Evolutionary conservation across 23 red algal genomes (phyloP).

Genomic region (Gracilaria vermiculophylla): DNA sequence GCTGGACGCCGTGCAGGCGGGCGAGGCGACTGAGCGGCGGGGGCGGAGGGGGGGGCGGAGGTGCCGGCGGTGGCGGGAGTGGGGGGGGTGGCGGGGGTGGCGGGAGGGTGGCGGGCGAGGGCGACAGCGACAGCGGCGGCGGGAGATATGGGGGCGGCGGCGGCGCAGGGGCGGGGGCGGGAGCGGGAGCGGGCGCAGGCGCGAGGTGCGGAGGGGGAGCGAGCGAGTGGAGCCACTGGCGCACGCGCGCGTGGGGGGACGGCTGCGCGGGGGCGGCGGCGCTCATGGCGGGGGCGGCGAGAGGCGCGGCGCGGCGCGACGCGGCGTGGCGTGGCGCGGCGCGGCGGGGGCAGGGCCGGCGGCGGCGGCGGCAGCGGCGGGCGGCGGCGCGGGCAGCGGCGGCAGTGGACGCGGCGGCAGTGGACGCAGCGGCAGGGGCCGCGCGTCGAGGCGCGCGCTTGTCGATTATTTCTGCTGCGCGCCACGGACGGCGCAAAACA

Average conservation of each 20-base stretch:
- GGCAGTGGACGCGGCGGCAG: background rate
- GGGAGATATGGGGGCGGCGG: background rate
- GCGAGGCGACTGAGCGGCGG: background rate
- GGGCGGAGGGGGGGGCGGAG: background rate
- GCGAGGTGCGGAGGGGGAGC: background rate
- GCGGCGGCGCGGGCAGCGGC: background rate
- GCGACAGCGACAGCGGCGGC: background rate
- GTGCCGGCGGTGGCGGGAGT: constrained; percentile 8
- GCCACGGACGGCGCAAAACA: background rate
- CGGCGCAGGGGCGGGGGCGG: background rate
- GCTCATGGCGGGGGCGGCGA: background rate
- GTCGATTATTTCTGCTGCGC: no score
- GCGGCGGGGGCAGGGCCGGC: background rate
- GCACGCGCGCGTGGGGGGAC: background rate
- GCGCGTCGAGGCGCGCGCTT: background rate
- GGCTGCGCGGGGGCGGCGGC: background rate
- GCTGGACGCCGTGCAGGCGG: no score
- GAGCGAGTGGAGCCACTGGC: constrained; percentile 3
- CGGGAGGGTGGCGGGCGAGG: background rate
- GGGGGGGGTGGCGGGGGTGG: constrained; percentile 18
- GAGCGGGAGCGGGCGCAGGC: background rate
- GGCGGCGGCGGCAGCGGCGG: constrained; percentile 7
- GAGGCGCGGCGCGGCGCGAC: background rate
- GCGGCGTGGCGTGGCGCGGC: background rate
- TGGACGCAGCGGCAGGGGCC: background rate